Evolutionary conservation across 495 filamentous ascomycete species (phyloP), one percentile per base, ranked within the genome.

Genomic region (Jackrogersella minutella): DNA sequence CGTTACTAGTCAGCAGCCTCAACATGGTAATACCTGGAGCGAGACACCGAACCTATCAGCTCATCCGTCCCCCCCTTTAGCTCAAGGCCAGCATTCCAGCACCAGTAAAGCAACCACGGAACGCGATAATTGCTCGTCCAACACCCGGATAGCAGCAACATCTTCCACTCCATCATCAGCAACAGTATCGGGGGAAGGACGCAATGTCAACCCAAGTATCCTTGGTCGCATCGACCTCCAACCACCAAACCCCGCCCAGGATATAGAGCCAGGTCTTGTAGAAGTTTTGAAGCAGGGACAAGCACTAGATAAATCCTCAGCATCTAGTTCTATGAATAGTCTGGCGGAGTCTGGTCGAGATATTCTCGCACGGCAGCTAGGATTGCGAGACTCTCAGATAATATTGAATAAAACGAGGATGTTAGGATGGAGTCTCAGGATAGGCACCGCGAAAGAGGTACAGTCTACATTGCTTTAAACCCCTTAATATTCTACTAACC

Each of bases 351-450:
- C 61, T n/a, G 53, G 65, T 39, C 67, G 51, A 10, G 58, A 72
- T 13, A 66, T 74, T 46, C 60, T 74, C 5, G 51, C 68, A 8
- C 71, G 65, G 5, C 74, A 72, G 17, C 33, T 69, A 6, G 69
- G 65, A 2, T 34, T 73, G n/a, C 69, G 69, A 31, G 66, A 69
- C 24, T 73, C 77, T 0, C 68, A 70, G 19, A 66, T 73, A 50
- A 67, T 52, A 16, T 34, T 79, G 14, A 72, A 77, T 14, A 81
- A 78, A 57, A 78, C 74, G 8, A 78, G 79, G 30, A 34, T 79
- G 5, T 74, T 81, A 55, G 77, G 76, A 30, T 77, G 75, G 64
- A 83, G 78, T n/a, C 73, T 79, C 58, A 79, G 78, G 76, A 74
- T 80, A 46, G 71, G 75, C 49, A 67, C 63, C 0, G 74, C 76